Evolutionary conservation across 108 stramenopile species (phyloP).

Genomic region (Stephanodiscus minutulus): DNA sequence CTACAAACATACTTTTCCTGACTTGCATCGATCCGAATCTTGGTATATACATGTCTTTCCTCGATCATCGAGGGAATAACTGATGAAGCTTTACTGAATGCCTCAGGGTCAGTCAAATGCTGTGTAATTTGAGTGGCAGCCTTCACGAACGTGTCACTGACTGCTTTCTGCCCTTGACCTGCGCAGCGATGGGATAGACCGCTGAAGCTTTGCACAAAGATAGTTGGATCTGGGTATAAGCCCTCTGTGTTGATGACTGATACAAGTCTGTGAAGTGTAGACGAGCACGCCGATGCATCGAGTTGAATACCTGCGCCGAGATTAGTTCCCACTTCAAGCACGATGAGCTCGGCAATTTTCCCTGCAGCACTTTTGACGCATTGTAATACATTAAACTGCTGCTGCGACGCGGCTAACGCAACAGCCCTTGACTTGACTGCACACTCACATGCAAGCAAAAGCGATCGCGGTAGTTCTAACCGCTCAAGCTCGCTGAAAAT

Average conservation of each 20-base stretch:
- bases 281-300: conserved; percentile 16
- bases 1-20: neutral
- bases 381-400: conserved; percentile 20
- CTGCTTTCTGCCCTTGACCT: conserved; percentile 4
- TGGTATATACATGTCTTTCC: neutral
- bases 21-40: neutral
- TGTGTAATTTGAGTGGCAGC: conserved; percentile 22
- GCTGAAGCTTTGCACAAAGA: conserved; percentile 16
- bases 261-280: conserved; percentile 30
- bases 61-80: conserved; percentile 5
- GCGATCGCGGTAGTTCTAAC: conserved; percentile 60
- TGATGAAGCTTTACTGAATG: conserved; percentile 10
- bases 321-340: conserved; percentile 16
- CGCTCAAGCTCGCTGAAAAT: conserved; percentile 60
- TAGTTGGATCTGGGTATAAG: conserved; percentile 6
- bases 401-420: conserved; percentile 20
- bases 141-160: conserved; percentile 16
- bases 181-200: conserved; percentile 13
- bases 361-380: conserved; percentile 24
- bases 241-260: conserved; percentile 25
- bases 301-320: conserved; percentile 15
- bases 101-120: conserved; percentile 35
- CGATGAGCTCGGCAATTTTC: conserved; percentile 23
- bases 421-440: conserved; percentile 40
- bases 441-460: conserved; percentile 69